A percentile compares a stretch with the other conserved stretches of the same genome.
Evolutionary conservation across 208 protist genomes (phyloP).

Genomic region (Wallacemonas sp.): DNA sequence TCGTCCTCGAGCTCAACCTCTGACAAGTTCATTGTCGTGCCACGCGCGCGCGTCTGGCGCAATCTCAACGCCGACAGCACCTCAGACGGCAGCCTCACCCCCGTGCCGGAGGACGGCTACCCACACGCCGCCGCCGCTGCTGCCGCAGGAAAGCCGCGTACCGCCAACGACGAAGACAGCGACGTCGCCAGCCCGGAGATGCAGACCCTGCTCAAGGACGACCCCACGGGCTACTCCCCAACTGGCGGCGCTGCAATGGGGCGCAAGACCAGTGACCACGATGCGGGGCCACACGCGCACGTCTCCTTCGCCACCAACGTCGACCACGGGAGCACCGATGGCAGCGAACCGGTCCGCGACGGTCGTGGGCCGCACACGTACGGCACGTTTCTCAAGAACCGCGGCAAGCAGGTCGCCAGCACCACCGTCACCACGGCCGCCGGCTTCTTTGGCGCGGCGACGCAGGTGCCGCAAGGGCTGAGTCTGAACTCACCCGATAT

Average conservation of each 20-base stretch:
- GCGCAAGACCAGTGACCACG: background rate
- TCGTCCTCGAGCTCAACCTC: conserved; percentile 30
- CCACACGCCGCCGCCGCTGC: too few species aligned
- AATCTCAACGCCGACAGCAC: conserved; percentile 29
- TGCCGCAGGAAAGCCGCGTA: background rate
- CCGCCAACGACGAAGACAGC: conserved; percentile 12
- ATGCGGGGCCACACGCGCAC: conserved; percentile 1
- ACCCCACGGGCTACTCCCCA: background rate
- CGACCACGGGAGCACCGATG: conserved; percentile 3
- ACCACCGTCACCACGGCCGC: background rate
- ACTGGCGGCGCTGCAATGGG: background rate
- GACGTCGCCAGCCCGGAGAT: background rate
- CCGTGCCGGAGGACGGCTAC: conserved; percentile 5
- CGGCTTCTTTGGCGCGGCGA: background rate
- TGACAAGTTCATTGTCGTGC: conserved; percentile 66
- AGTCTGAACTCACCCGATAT: conserved; percentile 44
- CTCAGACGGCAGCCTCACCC: conserved; percentile 5
- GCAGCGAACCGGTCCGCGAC: conserved; percentile 4
- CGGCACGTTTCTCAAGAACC: conserved; percentile 41
- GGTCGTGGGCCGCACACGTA: conserved; percentile 15
- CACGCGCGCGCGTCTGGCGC: conserved; percentile 71
- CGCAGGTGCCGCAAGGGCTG: conserved; percentile 14
- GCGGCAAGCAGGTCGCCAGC: background rate
- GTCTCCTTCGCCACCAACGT: conserved; percentile 6
- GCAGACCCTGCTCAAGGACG: background rate